A percentile compares a stretch with the other conserved stretches of the same genome.
phyloP scores from a whole-genome alignment of 257 asterid genomes.

The Nicotiana noctiflora region DNA sequence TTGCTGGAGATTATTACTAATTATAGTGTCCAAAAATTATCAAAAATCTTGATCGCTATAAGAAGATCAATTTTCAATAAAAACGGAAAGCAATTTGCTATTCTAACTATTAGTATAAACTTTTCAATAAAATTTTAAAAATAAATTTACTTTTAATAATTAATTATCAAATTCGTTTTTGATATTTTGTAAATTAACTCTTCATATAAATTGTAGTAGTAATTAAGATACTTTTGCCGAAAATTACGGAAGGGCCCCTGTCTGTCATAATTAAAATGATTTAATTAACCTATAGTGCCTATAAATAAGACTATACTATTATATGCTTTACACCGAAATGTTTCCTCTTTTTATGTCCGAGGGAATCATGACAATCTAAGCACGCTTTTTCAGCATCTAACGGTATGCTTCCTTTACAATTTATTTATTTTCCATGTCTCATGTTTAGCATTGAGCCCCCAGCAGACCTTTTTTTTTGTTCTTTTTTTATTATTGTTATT shows the following conservation, averaged over 20 bases:
- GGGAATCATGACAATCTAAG: constrained; percentile 35
- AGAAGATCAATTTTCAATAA: neutral
- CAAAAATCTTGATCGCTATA: neutral
- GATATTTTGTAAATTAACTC: neutral
- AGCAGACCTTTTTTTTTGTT: neutral
- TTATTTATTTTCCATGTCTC: neutral
- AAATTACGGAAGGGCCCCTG: neutral
- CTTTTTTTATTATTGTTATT: too few relatives aligned
- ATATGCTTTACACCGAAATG: constrained; percentile 52
- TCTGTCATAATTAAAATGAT: neutral
- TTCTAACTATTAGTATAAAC: neutral
- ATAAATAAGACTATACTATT: neutral
- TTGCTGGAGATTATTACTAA: neutral
- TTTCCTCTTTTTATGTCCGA: constrained; percentile 32
- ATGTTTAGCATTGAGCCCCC: neutral
- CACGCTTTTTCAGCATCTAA: constrained; percentile 36
- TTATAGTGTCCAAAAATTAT: neutral
- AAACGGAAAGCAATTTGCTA: neutral
- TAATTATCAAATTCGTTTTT: neutral
- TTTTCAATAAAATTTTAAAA: neutral
- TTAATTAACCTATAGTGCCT: neutral
- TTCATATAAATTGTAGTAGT: neutral
- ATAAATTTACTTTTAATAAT: neutral
- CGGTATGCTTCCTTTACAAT: neutral
- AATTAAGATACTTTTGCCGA: neutral